Percentiles rank a stretch among this genome's conserved stretches.
Conservation (phyloP, 495 filamentous ascomycete genomes). For the Daldinia bambusicola region DNA sequence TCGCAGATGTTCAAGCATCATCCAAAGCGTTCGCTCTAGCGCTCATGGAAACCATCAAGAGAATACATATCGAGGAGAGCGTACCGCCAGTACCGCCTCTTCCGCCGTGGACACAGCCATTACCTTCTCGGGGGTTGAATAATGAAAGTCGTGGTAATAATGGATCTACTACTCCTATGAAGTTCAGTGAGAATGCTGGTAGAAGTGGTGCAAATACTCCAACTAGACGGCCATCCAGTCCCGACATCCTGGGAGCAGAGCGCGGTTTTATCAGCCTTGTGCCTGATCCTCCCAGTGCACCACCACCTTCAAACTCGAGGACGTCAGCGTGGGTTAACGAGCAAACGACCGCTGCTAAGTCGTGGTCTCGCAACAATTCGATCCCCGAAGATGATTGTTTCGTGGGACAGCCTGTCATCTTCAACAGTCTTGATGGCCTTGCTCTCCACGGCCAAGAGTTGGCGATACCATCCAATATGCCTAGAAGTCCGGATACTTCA, state of each 20-base stretch:
- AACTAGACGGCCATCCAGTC: constrained; percentile 37
- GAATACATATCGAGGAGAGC: constrained; percentile 43
- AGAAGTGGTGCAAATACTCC: constrained; percentile 18
- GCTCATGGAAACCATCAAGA: constrained; percentile 49
- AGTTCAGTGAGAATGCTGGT: constrained; percentile 13
- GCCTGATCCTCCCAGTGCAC: constrained; percentile 13
- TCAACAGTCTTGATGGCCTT: constrained; percentile 39
- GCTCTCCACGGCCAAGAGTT: constrained; percentile 27
- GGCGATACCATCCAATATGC: constrained; percentile 11
- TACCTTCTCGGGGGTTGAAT: constrained; percentile 14
- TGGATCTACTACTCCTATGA: constrained; percentile 20
- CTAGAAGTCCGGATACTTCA: constrained; percentile 31
- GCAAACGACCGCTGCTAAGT: constrained; percentile 37
- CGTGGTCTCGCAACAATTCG: constrained; percentile 35
- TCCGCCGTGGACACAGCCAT: constrained; percentile 28
- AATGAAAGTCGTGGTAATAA: constrained; percentile 15
- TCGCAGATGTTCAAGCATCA: constrained; percentile 48
- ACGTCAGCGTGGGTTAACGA: constrained; percentile 43
- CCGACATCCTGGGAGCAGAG: constrained; percentile 43
- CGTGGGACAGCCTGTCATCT: constrained; percentile 27
- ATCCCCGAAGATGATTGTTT: constrained; percentile 37
- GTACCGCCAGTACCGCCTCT: constrained; percentile 12
- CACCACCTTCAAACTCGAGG: constrained; percentile 28
- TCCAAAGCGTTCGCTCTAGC: constrained; percentile 53
- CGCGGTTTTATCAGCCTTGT: constrained; percentile 40